Percentiles rank a stretch among this genome's conserved stretches.
Evolutionary conservation across 179 eudicot species (phyloP).

Genomic region (Silene coronaria): DNA sequence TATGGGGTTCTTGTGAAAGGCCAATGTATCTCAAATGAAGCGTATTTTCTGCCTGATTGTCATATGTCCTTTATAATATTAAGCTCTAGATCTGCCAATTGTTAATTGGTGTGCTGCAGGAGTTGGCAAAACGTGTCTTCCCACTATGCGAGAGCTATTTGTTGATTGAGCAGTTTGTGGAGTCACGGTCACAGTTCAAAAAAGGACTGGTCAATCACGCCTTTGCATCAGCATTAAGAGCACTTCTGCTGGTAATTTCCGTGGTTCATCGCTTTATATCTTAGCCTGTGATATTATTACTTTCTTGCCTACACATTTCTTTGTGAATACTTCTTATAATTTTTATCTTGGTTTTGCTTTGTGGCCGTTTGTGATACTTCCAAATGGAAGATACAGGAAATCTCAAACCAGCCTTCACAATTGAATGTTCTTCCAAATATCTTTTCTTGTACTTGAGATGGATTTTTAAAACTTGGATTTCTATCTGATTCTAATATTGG

Average conservation of each 20-base stretch:
- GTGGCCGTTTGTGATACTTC: neutral
- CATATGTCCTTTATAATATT: neutral
- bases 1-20: neutral
- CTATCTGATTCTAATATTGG: neutral
- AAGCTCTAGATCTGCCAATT: constrained; percentile 8
- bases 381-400: neutral
- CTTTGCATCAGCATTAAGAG: constrained; percentile 88
- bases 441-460: neutral
- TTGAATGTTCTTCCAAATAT: neutral
- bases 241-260: constrained; percentile 66
- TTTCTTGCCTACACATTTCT: neutral
- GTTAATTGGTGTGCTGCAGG: constrained; percentile 44
- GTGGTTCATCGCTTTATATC: neutral
- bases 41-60: neutral
- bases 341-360: neutral
- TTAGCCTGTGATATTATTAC: neutral
- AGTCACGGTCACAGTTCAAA: constrained; percentile 88
- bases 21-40: neutral
- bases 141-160: constrained; percentile 84
- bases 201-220: constrained; percentile 94
- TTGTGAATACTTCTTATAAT: neutral
- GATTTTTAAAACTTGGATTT: neutral
- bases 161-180: constrained; percentile 75
- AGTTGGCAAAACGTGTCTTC: constrained; percentile 67
- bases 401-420: neutral